Evolutionary conservation across 108 stramenopile species (phyloP).

Genomic region (Epithemia pelagica): DNA sequence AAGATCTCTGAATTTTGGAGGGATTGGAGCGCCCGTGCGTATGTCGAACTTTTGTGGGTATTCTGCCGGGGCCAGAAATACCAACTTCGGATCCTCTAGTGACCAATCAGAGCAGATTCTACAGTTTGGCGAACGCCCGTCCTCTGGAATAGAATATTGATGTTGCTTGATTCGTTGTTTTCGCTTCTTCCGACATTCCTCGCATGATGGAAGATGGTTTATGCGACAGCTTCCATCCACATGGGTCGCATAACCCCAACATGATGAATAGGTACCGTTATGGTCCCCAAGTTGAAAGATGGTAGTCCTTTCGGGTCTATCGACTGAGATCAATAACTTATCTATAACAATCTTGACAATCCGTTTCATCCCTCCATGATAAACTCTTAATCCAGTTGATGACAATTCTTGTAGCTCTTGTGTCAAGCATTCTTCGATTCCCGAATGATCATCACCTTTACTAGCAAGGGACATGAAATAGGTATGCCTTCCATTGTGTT

Average conservation of each 20-base stretch:
- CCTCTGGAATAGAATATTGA: neutral
- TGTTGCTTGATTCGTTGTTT: no score
- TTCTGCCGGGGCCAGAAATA: neutral
- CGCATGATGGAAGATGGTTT: neutral
- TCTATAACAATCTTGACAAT: neutral
- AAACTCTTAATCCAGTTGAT: neutral
- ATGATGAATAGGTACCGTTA: neutral
- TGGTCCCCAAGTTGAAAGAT: neutral
- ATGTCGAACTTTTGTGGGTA: neutral
- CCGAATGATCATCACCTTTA: neutral
- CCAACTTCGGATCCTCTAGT: neutral
- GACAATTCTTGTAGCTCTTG: neutral
- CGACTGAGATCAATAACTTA: neutral
- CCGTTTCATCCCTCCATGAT: neutral
- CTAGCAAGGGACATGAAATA: neutral
- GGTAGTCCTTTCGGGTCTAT: neutral
- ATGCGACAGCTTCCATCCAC: neutral
- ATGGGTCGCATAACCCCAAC: neutral
- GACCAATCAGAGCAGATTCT: neutral
- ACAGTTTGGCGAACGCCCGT: neutral
- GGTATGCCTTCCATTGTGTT: neutral
- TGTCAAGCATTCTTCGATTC: neutral
- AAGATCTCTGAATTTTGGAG: no score
- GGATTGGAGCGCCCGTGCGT: no score
- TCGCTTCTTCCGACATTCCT: neutral